Evolutionary conservation across 2,329 filamentous ascomycete species (phyloP), one percentile per base, ranked within the genome.

Genomic region (Fusarium austroafricanum): DNA sequence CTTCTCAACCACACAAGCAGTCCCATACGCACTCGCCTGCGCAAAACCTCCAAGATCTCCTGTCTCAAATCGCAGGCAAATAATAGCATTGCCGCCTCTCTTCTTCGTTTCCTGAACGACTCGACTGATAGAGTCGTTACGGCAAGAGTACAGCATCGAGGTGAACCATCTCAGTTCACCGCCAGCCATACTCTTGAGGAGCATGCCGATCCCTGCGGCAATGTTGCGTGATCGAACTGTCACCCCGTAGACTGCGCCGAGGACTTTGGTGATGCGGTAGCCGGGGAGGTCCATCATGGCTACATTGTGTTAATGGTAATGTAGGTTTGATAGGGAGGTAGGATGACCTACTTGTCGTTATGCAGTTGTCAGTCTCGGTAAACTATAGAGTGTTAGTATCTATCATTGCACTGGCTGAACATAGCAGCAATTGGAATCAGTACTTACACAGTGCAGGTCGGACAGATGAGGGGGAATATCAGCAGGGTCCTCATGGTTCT

Each of bases 271-370:
- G 46, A 89, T 80, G 65, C 83, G 85, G 76, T 89, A 89, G 10
- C 87, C 87, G 1, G 87, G 87, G 21, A 90, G 77, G 71, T 89
- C 87, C 76, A 86, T 87, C 86, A 89, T 89, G 53, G 87, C 79
- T 81, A 43, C 9, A 6, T 12, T 11, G 37, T 35, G 20, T 55
- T 18, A 53, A 3, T 26, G 8, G 51, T 35, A 35, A 31, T 23
- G 9, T 12, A 10, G 23, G 18, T 12, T 12, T n/a, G 7, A 26
- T 31, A n/a, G 9, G 29, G 12, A 14, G 20, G 14, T 49, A 31
- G 29, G 29, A 12, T 28, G 10, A 60, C 75, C 38, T 61, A 79
- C 79, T 89, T 0, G 85, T 85, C 1, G 86, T 89, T 66, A 89
- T 84, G 55, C 89, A 81, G 37, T 87, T 87, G 46, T 86, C 82